Conservation (phyloP, 2,329 filamentous ascomycete genomes). For the Magnaporthiopsis incrustans region DNA sequence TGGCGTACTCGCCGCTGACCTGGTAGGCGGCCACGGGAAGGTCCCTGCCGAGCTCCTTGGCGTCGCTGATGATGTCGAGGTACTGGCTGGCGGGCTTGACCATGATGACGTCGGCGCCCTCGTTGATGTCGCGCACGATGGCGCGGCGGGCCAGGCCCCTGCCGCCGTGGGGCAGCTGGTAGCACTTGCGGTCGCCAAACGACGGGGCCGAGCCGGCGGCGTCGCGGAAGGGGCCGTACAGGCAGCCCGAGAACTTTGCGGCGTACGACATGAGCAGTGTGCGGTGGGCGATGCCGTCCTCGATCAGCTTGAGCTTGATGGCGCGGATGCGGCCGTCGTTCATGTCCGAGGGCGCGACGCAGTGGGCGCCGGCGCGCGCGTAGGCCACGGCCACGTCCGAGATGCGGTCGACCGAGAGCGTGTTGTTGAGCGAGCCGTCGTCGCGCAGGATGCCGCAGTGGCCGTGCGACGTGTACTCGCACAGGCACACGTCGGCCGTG, state of each 20-base stretch:
- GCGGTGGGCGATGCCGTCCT: conserved; percentile 85
- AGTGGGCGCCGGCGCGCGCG: conserved; percentile 91
- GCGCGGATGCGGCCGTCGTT: conserved; percentile 95
- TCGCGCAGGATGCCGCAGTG: conserved; percentile 95
- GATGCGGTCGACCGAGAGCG: conserved; percentile 86
- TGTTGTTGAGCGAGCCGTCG: conserved; percentile 88
- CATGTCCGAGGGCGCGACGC: conserved; percentile 96
- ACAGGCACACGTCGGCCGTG: conserved; percentile 87
- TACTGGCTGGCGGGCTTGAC: conserved; percentile 96
- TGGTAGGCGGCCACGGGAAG: conserved; percentile 94
- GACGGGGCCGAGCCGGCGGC: conserved; percentile 85
- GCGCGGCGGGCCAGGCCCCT: conserved; percentile 86
- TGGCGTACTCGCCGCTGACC: conserved; percentile 93
- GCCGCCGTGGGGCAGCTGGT: conserved; percentile 89
- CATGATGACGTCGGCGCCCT: conserved; percentile 98
- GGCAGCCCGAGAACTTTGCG: conserved; percentile 92
- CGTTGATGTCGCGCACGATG: conserved; percentile 80
- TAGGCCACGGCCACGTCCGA: conserved; percentile 97
- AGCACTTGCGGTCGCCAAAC: conserved; percentile 93
- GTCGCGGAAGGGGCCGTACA: conserved; percentile 96
- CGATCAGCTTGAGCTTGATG: conserved; percentile 96
- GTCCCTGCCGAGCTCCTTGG: conserved; percentile 87
- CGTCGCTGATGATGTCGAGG: conserved; percentile 94
- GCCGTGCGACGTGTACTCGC: conserved; percentile 96
- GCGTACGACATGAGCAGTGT: conserved; percentile 96